phyloP scores from a whole-genome alignment of 1,284 basidiomycete species.

The Trichosporon inkin region DNA sequence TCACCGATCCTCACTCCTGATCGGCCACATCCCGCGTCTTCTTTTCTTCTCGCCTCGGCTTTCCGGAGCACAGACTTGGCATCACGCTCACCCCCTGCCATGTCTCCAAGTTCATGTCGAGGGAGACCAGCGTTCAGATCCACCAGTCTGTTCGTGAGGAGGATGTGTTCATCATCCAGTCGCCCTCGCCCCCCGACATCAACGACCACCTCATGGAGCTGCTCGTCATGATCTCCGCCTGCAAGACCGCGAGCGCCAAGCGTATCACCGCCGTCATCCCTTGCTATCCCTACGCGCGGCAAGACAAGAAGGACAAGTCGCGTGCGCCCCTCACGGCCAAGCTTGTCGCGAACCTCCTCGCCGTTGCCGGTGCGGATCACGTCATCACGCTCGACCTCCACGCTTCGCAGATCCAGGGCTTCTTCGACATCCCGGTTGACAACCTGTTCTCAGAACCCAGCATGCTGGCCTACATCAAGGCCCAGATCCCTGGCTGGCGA shows the following conservation, averaged over 20 bases:
- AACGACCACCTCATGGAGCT: slow-evolving; percentile 56
- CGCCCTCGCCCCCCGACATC: slow-evolving; percentile 49
- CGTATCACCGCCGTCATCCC: slow-evolving; percentile 98
- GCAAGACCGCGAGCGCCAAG: slow-evolving; percentile 93
- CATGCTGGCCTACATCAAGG: slow-evolving; percentile 86
- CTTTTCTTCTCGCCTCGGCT: not conserved
- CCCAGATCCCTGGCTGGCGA: slow-evolving; percentile 78
- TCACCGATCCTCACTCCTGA: not conserved
- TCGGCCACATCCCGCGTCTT: slow-evolving; percentile 13
- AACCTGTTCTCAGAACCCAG: slow-evolving; percentile 87
- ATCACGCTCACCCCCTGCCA: slow-evolving; percentile 84
- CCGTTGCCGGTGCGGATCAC: slow-evolving; percentile 94
- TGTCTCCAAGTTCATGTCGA: slow-evolving; percentile 93
- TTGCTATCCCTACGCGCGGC: slow-evolving; percentile 92
- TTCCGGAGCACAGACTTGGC: slow-evolving; percentile 64
- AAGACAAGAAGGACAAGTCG: slow-evolving; percentile 98
- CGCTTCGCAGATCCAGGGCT: slow-evolving; percentile 97
- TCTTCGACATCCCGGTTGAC: slow-evolving; percentile 98
- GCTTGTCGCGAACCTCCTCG: slow-evolving; percentile 92
- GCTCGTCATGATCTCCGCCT: slow-evolving; percentile 62
- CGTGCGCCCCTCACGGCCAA: slow-evolving; percentile 97
- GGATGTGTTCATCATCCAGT: slow-evolving; percentile 93
- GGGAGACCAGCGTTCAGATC: slow-evolving; percentile 88
- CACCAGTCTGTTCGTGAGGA: slow-evolving; percentile 93
- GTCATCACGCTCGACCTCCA: slow-evolving; percentile 99